Conservation (phyloP, 805 yeast species). For the Ogataea trehaloabstinens region DNA sequence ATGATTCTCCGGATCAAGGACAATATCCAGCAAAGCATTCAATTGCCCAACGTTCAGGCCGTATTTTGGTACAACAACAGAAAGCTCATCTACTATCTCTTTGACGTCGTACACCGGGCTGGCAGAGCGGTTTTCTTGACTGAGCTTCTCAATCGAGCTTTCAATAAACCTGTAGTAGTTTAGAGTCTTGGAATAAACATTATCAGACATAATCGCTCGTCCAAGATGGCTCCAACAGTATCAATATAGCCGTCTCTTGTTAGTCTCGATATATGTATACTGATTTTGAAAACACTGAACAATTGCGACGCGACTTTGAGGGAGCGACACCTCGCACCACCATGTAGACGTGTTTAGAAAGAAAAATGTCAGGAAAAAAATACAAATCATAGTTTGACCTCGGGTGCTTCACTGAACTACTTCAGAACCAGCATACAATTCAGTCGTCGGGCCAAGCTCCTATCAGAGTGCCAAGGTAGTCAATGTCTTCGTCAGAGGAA, state of each 20-base stretch:
- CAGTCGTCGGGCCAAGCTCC: too few species aligned
- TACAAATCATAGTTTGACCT: background rate
- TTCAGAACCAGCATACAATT: too few species aligned
- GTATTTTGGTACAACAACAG: slow-evolving; percentile 23
- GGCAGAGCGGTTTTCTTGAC: background rate
- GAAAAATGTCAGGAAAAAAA: slow-evolving; percentile 4
- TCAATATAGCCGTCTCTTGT: background rate
- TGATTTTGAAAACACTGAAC: background rate
- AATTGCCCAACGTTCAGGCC: slow-evolving; percentile 22
- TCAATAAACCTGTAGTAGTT: slow-evolving; percentile 13
- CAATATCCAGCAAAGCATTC: slow-evolving; percentile 18
- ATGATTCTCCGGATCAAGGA: slow-evolving; percentile 16
- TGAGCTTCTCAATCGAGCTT: slow-evolving; percentile 5
- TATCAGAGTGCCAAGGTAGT: background rate
- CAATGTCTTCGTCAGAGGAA: slow-evolving; percentile 22
- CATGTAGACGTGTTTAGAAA: background rate
- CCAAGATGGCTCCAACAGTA: too few species aligned
- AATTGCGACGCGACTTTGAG: slow-evolving; percentile 6
- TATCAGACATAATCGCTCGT: background rate
- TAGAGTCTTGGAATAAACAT: slow-evolving; percentile 4
- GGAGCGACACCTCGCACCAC: slow-evolving; percentile 6
- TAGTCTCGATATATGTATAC: too few species aligned
- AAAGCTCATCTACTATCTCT: slow-evolving; percentile 16
- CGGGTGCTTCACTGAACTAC: too few species aligned
- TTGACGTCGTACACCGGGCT: slow-evolving; percentile 3